These are phyloP conservation scores for Cryptococcus sp. DNA, from an alignment of 1,284 basidiomycete species.

Conservation along the genomic window DNA sequence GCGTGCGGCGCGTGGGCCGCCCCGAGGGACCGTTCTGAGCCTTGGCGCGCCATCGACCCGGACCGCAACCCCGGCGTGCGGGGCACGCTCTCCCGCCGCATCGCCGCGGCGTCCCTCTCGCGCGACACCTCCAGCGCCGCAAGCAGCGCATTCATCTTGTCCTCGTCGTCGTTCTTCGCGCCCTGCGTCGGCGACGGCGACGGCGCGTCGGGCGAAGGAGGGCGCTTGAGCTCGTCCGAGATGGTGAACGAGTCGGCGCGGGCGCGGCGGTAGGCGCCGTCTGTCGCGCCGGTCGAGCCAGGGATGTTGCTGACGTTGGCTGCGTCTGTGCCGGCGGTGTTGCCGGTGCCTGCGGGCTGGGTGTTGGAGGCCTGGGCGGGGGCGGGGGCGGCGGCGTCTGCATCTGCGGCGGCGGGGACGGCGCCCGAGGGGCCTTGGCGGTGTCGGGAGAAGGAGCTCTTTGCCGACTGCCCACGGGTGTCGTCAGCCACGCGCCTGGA, in stretches of 20 bases:
- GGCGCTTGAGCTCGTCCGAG: constrained; percentile 2
- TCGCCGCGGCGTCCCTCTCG: constrained; percentile 9
- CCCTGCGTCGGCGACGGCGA: background rate
- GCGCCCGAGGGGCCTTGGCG: constrained; percentile 23
- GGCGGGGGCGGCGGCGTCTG: constrained; percentile 1
- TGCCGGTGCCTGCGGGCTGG: background rate
- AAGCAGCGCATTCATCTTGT: constrained; percentile 18
- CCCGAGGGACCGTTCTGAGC: background rate
- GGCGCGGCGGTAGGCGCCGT: constrained; percentile 17
- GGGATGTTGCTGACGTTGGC: background rate
- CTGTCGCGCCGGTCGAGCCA: constrained; percentile 4
- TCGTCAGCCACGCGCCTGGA: background rate
- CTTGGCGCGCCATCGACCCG: background rate
- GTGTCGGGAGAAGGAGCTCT: constrained; percentile 18
- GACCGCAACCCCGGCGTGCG: background rate
- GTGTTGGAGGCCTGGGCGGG: background rate
- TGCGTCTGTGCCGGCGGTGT: constrained; percentile 5
- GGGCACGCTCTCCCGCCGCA: background rate
- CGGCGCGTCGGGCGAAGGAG: background rate
- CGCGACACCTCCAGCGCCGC: constrained; percentile 14
- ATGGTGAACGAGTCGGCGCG: constrained; percentile 27
- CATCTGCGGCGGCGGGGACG: constrained; percentile 11
- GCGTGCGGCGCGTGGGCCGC: no score
- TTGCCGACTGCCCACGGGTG: constrained; percentile 12
- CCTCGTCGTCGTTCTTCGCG: background rate